These are phyloP conservation scores for Benincasa hispida DNA, from an alignment of 306 rosid genomes.

Conservation along the genomic window DNA sequence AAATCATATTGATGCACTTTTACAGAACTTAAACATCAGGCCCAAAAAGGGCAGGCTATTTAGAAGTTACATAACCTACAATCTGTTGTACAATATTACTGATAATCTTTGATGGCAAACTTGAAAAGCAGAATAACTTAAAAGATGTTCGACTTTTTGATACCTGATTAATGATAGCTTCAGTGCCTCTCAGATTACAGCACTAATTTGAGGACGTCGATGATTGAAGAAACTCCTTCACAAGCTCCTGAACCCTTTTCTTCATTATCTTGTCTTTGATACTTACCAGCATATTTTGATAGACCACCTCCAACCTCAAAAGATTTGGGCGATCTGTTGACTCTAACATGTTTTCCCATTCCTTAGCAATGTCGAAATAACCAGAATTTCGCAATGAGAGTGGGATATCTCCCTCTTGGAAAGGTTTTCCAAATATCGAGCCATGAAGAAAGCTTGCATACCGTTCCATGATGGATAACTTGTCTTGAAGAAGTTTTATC, in stretches of 20 bases:
- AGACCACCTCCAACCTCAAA: slow-evolving; percentile 50
- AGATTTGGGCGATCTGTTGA: slow-evolving; percentile 49
- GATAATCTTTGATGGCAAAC: no score
- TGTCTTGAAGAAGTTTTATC: slow-evolving; percentile 47
- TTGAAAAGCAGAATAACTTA: neutral
- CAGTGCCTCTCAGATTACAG: neutral
- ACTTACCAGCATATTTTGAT: slow-evolving; percentile 49
- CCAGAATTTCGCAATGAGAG: slow-evolving; percentile 36
- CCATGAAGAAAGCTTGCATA: slow-evolving; percentile 75
- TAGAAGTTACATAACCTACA: no score
- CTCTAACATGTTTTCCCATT: slow-evolving; percentile 83
- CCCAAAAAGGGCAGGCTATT: no score
- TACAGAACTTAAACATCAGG: no score
- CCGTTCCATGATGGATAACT: slow-evolving; percentile 44
- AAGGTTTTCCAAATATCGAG: slow-evolving; percentile 66
- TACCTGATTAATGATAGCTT: neutral
- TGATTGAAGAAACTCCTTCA: slow-evolving; percentile 53
- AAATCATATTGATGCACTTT: no score
- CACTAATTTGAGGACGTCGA: slow-evolving; percentile 8
- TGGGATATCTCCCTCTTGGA: slow-evolving; percentile 60
- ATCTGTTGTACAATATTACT: no score
- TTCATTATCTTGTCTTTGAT: slow-evolving; percentile 69
- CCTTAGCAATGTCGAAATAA: slow-evolving; percentile 49
- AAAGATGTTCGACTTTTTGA: neutral
- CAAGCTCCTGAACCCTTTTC: slow-evolving; percentile 58